These are phyloP conservation scores for Actinomucor elegans DNA, from an alignment of 371 early-diverging fungal genomes.

Conservation along the genomic window DNA sequence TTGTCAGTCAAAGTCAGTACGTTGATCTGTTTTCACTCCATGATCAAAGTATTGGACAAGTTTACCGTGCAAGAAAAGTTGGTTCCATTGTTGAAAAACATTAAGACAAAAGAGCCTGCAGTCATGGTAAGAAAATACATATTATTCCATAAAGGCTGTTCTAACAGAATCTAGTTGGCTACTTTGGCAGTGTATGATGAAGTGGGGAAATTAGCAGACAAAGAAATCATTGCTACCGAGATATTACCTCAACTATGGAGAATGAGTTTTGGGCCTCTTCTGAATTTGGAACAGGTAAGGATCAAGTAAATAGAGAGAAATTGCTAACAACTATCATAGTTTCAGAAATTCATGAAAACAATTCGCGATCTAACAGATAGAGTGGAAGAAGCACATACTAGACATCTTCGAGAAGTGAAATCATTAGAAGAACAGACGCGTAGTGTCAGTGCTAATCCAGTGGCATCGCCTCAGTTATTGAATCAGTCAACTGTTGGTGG, in stretches of 20 bases:
- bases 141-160: not conserved
- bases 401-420: slow-evolving; percentile 62
- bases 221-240: slow-evolving; percentile 73
- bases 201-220: slow-evolving; percentile 70
- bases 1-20: slow-evolving; percentile 76
- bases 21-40: slow-evolving; percentile 72
- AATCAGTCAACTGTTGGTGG: slow-evolving; percentile 1
- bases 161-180: slow-evolving; percentile 50
- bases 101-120: slow-evolving; percentile 77
- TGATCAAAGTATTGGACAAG: slow-evolving; percentile 75
- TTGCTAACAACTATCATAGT: slow-evolving; percentile 29
- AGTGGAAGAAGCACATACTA: slow-evolving; percentile 68
- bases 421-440: slow-evolving; percentile 60
- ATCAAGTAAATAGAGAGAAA: not conserved
- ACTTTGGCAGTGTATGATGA: slow-evolving; percentile 83
- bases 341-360: slow-evolving; percentile 69
- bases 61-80: slow-evolving; percentile 73
- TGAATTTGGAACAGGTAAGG: slow-evolving; percentile 73
- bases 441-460: slow-evolving; percentile 21
- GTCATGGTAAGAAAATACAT: slow-evolving; percentile 60
- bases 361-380: slow-evolving; percentile 62
- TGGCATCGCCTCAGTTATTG: slow-evolving; percentile 4
- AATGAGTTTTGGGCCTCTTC: slow-evolving; percentile 68
- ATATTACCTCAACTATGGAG: slow-evolving; percentile 83
- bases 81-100: slow-evolving; percentile 73